Evolutionary conservation across 2,329 filamentous ascomycete genomes (phyloP), one percentile per base, ranked within the genome.

Genomic region (Dactylellina drechsleri): DNA sequence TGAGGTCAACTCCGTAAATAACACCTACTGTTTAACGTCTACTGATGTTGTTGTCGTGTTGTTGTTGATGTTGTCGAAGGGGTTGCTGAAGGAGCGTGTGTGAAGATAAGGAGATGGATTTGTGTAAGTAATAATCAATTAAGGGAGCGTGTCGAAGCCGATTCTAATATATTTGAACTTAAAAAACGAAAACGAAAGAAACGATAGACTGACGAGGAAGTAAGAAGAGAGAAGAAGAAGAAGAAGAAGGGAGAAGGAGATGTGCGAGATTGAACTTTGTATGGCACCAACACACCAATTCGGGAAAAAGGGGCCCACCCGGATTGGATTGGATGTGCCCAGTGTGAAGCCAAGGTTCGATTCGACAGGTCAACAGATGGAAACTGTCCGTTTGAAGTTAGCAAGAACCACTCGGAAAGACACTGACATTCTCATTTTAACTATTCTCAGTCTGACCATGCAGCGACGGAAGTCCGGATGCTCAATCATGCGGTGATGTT

Each of bases 61-160:
- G 57, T 12, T 47, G 43, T 47, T 53, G 50, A 5, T 7, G 41
- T 45, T 60, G 49, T 52, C 5, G 40, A 66, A 36, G 28, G 41
- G 56, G 54, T 58, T 41, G 45, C 54, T 58, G 58, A 20, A 43
- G 58, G 49, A 57, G 54, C 28, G 40, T 31, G 45, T 2, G 40
- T 20, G 2, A 54, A 10, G 43, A 45, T 13, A 43, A 54, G 18
- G 60, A 41, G 28, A 31, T 47, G 15, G 28, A 20, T 57, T 57
- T 49, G 6, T 20, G 3, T 36, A 36, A 36, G 10, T 7, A 36
- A 36, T 36, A 36, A 36, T 18, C n/a, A 47, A n/a, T 18, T 40
- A 76, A 76, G 70, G 61, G 72, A 71, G 66, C 56, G 72, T 76
- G 54, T 66, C 53, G 72, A 71, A 70, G 65, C 66, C 59, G 60